A percentile compares a stretch with the other conserved stretches of the same genome.
Evolutionary conservation across 345 rosid genomes (phyloP).

Genomic region (Kandelia obovata): DNA sequence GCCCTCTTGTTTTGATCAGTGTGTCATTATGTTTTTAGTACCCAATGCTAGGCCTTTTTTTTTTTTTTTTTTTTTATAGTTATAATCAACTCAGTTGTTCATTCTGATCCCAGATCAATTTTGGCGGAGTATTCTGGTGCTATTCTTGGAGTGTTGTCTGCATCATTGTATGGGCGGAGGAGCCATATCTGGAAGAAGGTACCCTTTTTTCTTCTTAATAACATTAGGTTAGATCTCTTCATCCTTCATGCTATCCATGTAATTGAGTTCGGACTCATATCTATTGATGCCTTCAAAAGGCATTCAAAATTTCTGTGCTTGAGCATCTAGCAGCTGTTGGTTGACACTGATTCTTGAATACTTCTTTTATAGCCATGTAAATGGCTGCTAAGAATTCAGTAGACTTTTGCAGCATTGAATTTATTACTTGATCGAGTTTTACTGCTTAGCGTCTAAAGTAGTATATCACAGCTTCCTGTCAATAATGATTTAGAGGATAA

Average conservation of each 20-base stretch:
- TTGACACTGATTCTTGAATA: neutral
- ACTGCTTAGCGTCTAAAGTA: neutral
- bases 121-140: conserved; percentile 98
- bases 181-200: conserved; percentile 90
- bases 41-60: neutral
- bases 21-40: too few relatives aligned
- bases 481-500: neutral
- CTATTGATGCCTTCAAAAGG: neutral
- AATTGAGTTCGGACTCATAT: neutral
- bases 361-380: neutral
- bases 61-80: neutral
- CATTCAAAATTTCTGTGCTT: too few relatives aligned
- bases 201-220: conserved; percentile 1
- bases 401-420: neutral
- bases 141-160: conserved; percentile 93
- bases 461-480: neutral
- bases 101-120: conserved; percentile 54
- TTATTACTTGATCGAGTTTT: neutral
- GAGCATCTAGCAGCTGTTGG: too few relatives aligned
- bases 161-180: conserved; percentile 71
- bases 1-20: too few relatives aligned
- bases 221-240: neutral
- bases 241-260: neutral
- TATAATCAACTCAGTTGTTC: conserved; percentile 6
- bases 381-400: neutral